Evolutionary conservation across 305 asterid species (phyloP), one percentile per base, ranked within the genome.

Genomic region (Rubia tinctorum): DNA sequence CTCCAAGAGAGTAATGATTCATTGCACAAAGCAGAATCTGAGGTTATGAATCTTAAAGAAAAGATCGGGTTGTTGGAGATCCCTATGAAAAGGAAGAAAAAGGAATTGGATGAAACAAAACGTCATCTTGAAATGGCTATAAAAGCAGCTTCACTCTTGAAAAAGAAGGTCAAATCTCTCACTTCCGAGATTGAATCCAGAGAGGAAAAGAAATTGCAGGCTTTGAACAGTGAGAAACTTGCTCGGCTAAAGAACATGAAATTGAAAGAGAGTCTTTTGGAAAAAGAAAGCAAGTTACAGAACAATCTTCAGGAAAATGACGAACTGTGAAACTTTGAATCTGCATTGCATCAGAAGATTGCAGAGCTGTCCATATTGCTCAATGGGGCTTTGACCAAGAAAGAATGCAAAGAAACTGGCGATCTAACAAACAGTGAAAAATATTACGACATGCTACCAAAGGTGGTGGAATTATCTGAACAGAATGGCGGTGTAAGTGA

Each of bases 391-490:
- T 60, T 76, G 72, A 79, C 89, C 71, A 83, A 78, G 78, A 87
- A 84, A 75, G 81, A 80, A 61, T 82, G 43, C 71, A 84, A 80
- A 80, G 92, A 89, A 82, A 90, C 86, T 58, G 91, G 85, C 20
- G 96, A 86, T 80, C 86, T 88, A 45, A 81, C 96, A 6, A 96
- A 87, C 47, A 88, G 89, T 76, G 99, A 95, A 77, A 92, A 95
- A 69, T 98, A 92, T 65, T 92, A 88, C 40, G 98, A 90, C 76
- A 84, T 92, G 88, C 96, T 95, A 27, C 97, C 97, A 8, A n/a
- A n/a, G n/a, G n/a, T n/a, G n/a, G n/a, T n/a, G n/a, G n/a, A n/a
- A n/a, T n/a, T n/a, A n/a, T n/a, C n/a, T n/a, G n/a, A n/a, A n/a
- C n/a, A n/a, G n/a, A n/a, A n/a, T n/a, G n/a, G n/a, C n/a, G n/a